These are phyloP conservation scores for Alternaria sp. DNA, from an alignment of 2,329 filamentous ascomycete genomes.

Conservation along the genomic window DNA sequence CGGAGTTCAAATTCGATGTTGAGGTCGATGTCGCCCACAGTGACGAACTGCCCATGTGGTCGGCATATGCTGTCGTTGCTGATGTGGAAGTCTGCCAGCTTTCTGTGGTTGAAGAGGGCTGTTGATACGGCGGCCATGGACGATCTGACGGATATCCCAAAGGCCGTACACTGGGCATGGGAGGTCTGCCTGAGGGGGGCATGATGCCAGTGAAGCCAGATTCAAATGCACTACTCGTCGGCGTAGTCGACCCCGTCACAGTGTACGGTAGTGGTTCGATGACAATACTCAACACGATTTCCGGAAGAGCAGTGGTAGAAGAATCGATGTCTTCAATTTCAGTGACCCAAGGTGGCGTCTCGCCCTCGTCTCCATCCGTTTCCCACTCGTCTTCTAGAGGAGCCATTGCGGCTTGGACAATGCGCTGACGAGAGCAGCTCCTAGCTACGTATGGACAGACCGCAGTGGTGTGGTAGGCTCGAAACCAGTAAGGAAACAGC, in stretches of 20 bases:
- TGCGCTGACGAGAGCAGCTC: constrained; percentile 28
- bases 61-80: constrained; percentile 11
- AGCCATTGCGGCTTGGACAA: constrained; percentile 28
- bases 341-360: background rate
- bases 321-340: constrained; percentile 1
- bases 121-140: constrained; percentile 5
- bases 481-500: constrained; percentile 13
- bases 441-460: constrained; percentile 13
- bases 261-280: background rate
- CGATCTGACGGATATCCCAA: background rate
- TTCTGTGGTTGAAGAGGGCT: background rate
- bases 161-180: background rate
- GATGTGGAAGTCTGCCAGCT: constrained; percentile 9
- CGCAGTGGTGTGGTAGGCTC: constrained; percentile 25
- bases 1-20: background rate
- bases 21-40: constrained; percentile 4
- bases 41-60: background rate
- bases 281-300: background rate
- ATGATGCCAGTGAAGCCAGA: background rate
- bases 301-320: background rate
- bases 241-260: background rate
- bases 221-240: background rate
- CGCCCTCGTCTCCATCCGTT: constrained; percentile 11
- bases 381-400: constrained; percentile 11
- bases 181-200: constrained; percentile 1